A percentile compares a stretch with the other conserved stretches of the same genome.
phyloP scores from a whole-genome alignment of 2,329 filamentous ascomycete genomes.

The Xylariales sp. region DNA sequence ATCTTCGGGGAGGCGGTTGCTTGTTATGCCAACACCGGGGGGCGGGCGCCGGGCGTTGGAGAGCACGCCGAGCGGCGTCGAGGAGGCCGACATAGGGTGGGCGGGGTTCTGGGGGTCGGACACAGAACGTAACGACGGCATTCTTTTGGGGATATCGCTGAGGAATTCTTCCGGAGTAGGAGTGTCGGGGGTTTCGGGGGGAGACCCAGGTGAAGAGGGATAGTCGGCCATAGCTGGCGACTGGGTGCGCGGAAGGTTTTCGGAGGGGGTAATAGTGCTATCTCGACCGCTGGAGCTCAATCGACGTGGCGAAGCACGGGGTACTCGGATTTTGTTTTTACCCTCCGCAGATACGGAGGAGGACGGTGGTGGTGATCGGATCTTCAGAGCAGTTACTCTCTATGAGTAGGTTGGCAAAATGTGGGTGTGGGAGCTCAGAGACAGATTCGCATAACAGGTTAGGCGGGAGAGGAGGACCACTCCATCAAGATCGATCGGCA shows the following conservation, averaged over 20 bases:
- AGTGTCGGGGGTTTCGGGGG: constrained; percentile 5
- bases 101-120: constrained; percentile 50
- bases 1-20: constrained; percentile 36
- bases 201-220: constrained; percentile 3
- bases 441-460: too few species aligned
- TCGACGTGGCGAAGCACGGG: background rate
- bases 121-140: constrained; percentile 55
- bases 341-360: too few species aligned
- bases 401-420: too few species aligned
- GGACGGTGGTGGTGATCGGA: too few species aligned
- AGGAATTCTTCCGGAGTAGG: constrained; percentile 4
- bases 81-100: constrained; percentile 67
- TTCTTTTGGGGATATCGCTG: constrained; percentile 36
- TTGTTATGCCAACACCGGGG: constrained; percentile 34
- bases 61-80: constrained; percentile 75
- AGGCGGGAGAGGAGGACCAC: too few species aligned
- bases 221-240: too few species aligned
- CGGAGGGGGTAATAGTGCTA: background rate
- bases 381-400: background rate
- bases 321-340: background rate
- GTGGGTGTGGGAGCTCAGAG: too few species aligned
- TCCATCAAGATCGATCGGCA: too few species aligned
- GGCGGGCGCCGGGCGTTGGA: constrained; percentile 57
- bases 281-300: background rate
- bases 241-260: background rate